Conservation (phyloP, 148 eudicot genomes). For the Chenopodium suecicum region DNA sequence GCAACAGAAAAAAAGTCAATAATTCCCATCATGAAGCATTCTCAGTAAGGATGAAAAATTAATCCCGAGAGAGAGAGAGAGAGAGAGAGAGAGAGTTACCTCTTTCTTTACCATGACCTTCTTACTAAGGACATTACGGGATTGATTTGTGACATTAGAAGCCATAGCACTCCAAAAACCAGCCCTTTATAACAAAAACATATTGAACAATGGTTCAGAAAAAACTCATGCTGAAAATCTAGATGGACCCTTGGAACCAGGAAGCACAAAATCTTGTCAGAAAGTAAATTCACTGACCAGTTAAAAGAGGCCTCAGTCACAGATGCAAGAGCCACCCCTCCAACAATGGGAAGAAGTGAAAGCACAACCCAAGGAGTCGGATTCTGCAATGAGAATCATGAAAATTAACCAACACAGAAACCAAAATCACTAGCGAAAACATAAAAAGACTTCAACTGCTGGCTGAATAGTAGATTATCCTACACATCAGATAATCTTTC, state of each 20-base stretch:
- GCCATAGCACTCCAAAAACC: conserved; percentile 99
- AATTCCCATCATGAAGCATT: not conserved
- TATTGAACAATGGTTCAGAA: conserved; percentile 2
- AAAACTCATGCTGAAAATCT: not conserved
- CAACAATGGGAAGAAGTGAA: conserved; percentile 85
- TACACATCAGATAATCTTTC: not conserved
- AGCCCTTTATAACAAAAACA: conserved; percentile 51
- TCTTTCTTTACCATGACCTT: conserved; percentile 93
- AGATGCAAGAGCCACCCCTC: conserved; percentile 94
- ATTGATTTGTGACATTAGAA: conserved; percentile 79
- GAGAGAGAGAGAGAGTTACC: conserved; percentile 33
- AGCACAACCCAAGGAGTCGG: conserved; percentile 86
- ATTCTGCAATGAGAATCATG: conserved; percentile 31
- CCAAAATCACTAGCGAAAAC: not conserved
- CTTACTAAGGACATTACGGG: conserved; percentile 95
- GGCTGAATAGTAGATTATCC: not conserved
- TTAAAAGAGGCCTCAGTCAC: conserved; percentile 91
- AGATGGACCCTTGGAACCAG: not conserved
- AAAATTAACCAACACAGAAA: conserved; percentile 11
- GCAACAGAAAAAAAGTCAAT: not conserved
- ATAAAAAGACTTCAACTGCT: too few relatives aligned
- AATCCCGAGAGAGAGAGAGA: not conserved
- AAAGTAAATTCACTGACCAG: conserved; percentile 53
- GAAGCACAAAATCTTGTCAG: not conserved
- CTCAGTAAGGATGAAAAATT: not conserved